A percentile compares a stretch with the other conserved stretches of the same genome.
Conservation (phyloP, 2,329 filamentous ascomycete species). For the Ophiocordyceps camponoti-saundersi region DNA sequence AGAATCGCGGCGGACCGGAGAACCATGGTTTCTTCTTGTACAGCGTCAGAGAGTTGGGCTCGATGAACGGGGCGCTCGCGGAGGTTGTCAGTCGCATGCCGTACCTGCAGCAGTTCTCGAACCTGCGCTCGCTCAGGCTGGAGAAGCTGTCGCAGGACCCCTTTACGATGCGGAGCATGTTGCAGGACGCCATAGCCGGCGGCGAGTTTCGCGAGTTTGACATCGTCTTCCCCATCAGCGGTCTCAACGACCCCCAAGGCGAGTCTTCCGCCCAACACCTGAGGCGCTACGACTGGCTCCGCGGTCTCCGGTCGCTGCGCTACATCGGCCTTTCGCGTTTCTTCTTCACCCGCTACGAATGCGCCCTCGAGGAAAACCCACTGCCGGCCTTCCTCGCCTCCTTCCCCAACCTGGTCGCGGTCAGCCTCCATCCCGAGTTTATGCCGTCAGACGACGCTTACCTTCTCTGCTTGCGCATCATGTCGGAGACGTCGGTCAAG, state of each 20-base stretch:
- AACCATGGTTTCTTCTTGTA: neutral
- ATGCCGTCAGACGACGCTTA: slow-evolving; percentile 14
- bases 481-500: slow-evolving; percentile 14
- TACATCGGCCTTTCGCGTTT: slow-evolving; percentile 18
- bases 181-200: slow-evolving; percentile 9
- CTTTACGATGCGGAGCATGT: slow-evolving; percentile 7
- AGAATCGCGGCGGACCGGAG: neutral
- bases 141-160: slow-evolving; percentile 9
- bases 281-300: slow-evolving; percentile 16
- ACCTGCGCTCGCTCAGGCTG: slow-evolving; percentile 13
- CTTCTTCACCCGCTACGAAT: slow-evolving; percentile 14
- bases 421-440: slow-evolving; percentile 15
- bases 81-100: neutral
- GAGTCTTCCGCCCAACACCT: slow-evolving; percentile 13
- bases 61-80: neutral
- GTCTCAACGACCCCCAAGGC: slow-evolving; percentile 8
- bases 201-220: slow-evolving; percentile 17
- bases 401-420: slow-evolving; percentile 18
- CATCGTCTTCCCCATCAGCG: slow-evolving; percentile 16
- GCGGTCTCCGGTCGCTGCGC: slow-evolving; percentile 14
- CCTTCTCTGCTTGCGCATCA: slow-evolving; percentile 11
- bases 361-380: slow-evolving; percentile 12
- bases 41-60: neutral
- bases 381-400: slow-evolving; percentile 17
- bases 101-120: slow-evolving; percentile 6